A percentile compares a stretch with the other conserved stretches of the same genome.
phyloP scores from a whole-genome alignment of 768 basidiomycete genomes.

The Naganishia vaughanmartiniae region DNA sequence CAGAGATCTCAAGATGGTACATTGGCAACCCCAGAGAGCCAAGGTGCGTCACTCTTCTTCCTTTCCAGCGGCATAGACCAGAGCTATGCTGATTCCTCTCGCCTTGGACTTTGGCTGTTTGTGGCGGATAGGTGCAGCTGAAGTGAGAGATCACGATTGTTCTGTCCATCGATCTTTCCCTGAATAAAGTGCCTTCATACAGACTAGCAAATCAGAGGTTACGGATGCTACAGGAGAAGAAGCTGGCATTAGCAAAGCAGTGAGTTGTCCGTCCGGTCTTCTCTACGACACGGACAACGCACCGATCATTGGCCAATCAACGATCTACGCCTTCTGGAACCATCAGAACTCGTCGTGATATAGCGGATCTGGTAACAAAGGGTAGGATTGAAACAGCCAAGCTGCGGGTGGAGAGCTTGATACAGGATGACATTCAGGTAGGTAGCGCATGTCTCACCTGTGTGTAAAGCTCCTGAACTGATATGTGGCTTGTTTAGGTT shows the following conservation, averaged over 20 bases:
- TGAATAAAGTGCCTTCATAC: not conserved
- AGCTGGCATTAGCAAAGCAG: slow-evolving; percentile 77
- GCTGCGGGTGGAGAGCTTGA: slow-evolving; percentile 47
- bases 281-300: not conserved
- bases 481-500: slow-evolving; percentile 76
- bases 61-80: not conserved
- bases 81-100: not conserved
- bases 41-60: slow-evolving; percentile 36
- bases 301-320: not conserved
- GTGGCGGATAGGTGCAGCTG: slow-evolving; percentile 26
- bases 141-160: slow-evolving; percentile 9
- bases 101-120: not conserved
- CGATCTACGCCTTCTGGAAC: slow-evolving; percentile 37
- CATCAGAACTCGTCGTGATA: slow-evolving; percentile 44
- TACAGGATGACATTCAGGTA: slow-evolving; percentile 41
- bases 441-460: slow-evolving; percentile 12
- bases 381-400: slow-evolving; percentile 58
- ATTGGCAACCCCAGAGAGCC: slow-evolving; percentile 36
- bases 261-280: slow-evolving; percentile 66
- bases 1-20: slow-evolving; percentile 5
- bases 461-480: slow-evolving; percentile 54
- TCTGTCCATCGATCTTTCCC: not conserved
- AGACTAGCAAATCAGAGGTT: slow-evolving; percentile 82
- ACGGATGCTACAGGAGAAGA: slow-evolving; percentile 76
- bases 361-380: slow-evolving; percentile 51